phyloP scores from a whole-genome alignment of 805 yeast species.

The Saccharomycopsis capsularis region DNA sequence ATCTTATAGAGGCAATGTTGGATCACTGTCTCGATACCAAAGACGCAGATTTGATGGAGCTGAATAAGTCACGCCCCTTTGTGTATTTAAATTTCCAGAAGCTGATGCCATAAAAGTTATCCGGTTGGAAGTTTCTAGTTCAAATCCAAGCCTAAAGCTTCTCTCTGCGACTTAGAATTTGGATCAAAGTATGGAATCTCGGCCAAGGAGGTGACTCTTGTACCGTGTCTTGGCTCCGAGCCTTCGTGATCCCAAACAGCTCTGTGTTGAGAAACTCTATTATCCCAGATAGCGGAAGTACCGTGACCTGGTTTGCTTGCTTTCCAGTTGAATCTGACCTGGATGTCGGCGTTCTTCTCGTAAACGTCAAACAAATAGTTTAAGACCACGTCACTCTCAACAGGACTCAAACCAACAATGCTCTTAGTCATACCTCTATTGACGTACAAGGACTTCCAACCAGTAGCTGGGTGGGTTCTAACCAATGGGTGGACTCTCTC shows the following conservation, averaged over 20 bases:
- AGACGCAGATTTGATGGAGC: too few species aligned
- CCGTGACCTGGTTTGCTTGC: conserved; percentile 38
- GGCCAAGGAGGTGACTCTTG: conserved; percentile 48
- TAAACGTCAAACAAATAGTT: conserved; percentile 39
- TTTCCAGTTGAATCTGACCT: conserved; percentile 48
- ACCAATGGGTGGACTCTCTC: conserved; percentile 55
- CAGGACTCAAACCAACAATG: conserved; percentile 46
- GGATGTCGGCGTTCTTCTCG: conserved; percentile 47
- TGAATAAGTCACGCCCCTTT: too few species aligned
- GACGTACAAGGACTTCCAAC: conserved; percentile 51
- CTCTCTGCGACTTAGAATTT: conserved; percentile 45
- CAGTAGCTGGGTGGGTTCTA: conserved; percentile 61
- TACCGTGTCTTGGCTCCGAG: conserved; percentile 40
- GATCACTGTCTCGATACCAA: too few species aligned
- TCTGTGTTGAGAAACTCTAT: conserved; percentile 46
- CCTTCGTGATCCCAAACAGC: conserved; percentile 48
- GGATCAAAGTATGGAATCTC: conserved; percentile 47
- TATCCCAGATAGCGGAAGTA: conserved; percentile 55
- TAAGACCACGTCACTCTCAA: conserved; percentile 43
- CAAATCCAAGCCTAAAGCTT: conserved; percentile 35
- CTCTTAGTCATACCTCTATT: conserved; percentile 45
- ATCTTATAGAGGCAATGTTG: too few species aligned
- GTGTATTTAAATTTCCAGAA: too few species aligned
- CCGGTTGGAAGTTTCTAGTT: too few species aligned
- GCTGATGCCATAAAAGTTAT: too few species aligned